Evolutionary conservation across 2,329 filamentous ascomycete species (phyloP), one percentile per base, ranked within the genome.

Genomic region (Ceratocystis colombiana): DNA sequence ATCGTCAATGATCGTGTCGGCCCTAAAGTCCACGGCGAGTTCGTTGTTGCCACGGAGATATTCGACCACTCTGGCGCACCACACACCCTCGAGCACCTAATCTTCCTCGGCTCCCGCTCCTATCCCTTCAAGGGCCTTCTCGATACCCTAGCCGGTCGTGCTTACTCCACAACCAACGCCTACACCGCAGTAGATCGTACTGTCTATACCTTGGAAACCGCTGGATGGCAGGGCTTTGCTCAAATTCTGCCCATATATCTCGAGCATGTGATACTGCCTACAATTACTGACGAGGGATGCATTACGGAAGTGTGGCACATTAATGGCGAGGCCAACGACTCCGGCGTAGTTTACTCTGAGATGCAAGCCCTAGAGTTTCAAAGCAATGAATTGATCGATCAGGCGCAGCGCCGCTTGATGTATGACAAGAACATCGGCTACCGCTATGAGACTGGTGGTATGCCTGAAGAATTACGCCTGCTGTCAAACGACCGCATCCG

Each of bases 111-210:
- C 33, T 97, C 94, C 28, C 91, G 89, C 74, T 95, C 83, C 73
- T 97, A 96, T 75, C 88, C 84, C 68, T 97, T 96, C 79, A 97
- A 97, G 75, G 94, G 94, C 1, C 85, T 99, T 50, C 82, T 99
- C 20, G 93, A 97, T 75, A 96, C 95, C 77, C 82, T 99, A 67
- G 90, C 94, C 2, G 96, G 90, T 3, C 85, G 95, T 70, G 90
- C 93, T 1, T 99, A 97, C 75, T 96, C 93, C 1, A 84, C 83
- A 67, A 99, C 94, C 41, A 99, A 99, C 76, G 94, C 94, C 3
- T 99, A 93, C 90, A 99, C 94, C 1, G 91, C 91, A 25, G 94
- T 89, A 12, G 94, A 97, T 71, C 92, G 97, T 73, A 99, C 95
- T 0, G 92, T 92, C 1, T 99, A 99, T 76, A 96, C 91, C 0